phyloP scores from a whole-genome alignment of 176 grass and related monocot species.

The Melocanna baccifera region DNA sequence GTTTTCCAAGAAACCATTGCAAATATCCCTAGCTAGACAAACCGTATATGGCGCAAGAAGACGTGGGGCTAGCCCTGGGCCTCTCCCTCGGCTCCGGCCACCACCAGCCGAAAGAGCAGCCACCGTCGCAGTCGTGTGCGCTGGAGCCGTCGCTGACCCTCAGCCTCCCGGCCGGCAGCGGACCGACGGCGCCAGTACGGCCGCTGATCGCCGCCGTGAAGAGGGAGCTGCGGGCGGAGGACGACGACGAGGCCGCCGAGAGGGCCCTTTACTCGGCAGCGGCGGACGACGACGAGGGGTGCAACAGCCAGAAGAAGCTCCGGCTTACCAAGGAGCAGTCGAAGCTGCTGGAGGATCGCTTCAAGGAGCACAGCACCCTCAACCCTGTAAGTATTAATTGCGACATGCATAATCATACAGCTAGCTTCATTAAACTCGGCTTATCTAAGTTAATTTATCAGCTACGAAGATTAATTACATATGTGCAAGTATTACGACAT shows the following conservation, averaged over 20 bases:
- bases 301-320: slow-evolving; percentile 72
- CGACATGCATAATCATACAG: neutral
- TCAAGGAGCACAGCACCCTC: slow-evolving; percentile 78
- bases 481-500: neutral
- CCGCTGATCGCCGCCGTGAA: slow-evolving; percentile 28
- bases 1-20: neutral
- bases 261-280: slow-evolving; percentile 39
- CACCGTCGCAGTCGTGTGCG: neutral
- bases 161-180: slow-evolving; percentile 28
- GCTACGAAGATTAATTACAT: neutral
- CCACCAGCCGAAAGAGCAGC: neutral
- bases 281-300: slow-evolving; percentile 55
- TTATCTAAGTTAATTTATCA: neutral
- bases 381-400: slow-evolving; percentile 44
- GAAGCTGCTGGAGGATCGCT: slow-evolving; percentile 66
- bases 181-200: neutral
- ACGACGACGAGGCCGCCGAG: slow-evolving; percentile 29
- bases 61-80: slow-evolving; percentile 51
- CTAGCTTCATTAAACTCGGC: neutral
- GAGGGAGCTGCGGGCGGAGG: slow-evolving; percentile 29
- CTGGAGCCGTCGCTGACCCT: slow-evolving; percentile 53
- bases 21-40: neutral
- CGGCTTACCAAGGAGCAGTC: slow-evolving; percentile 87
- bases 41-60: slow-evolving; percentile 38
- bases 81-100: slow-evolving; percentile 44